phyloP scores from a whole-genome alignment of 805 yeast genomes.

The Wickerhamia fluorescens region DNA sequence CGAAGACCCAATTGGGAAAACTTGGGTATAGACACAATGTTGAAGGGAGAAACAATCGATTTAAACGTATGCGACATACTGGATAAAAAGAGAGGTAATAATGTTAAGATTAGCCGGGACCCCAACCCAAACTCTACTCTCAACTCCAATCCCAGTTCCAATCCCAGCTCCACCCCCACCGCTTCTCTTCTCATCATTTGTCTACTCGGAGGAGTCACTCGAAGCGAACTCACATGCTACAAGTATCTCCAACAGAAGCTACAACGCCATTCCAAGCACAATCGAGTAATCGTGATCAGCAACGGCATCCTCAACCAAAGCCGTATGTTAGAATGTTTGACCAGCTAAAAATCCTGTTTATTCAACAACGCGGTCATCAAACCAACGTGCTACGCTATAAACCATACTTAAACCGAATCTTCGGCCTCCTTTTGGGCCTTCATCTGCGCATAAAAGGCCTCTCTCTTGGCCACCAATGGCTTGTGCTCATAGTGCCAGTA shows the following conservation, averaged over 20 bases:
- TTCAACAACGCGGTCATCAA: neutral
- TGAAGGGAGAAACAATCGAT: conserved; percentile 36
- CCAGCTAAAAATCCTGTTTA: neutral
- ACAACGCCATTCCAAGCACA: conserved; percentile 16
- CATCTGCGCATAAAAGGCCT: conserved; percentile 72
- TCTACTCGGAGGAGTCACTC: conserved; percentile 81
- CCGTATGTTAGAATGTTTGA: conserved; percentile 2
- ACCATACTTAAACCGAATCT: conserved; percentile 26
- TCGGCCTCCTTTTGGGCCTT: conserved; percentile 68
- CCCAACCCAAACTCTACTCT: conserved; percentile 10
- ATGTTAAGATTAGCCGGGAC: conserved; percentile 7
- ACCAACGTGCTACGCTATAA: neutral
- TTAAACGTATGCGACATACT: conserved; percentile 24
- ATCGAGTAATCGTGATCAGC: conserved; percentile 36
- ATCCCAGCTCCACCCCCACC: no score
- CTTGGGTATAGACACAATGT: conserved; percentile 30
- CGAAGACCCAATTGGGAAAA: conserved; percentile 41
- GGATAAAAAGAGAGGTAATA: conserved; percentile 15
- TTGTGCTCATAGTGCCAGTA: conserved; percentile 89
- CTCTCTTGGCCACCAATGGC: conserved; percentile 66
- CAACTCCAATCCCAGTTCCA: no score
- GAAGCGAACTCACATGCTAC: conserved; percentile 74
- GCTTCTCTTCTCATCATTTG: no score
- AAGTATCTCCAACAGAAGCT: conserved; percentile 48
- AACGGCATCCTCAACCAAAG: conserved; percentile 17